Evolutionary conservation across 768 basidiomycete species (phyloP), one percentile per base, ranked within the genome.

Genomic region (Hydnum rufescens): DNA sequence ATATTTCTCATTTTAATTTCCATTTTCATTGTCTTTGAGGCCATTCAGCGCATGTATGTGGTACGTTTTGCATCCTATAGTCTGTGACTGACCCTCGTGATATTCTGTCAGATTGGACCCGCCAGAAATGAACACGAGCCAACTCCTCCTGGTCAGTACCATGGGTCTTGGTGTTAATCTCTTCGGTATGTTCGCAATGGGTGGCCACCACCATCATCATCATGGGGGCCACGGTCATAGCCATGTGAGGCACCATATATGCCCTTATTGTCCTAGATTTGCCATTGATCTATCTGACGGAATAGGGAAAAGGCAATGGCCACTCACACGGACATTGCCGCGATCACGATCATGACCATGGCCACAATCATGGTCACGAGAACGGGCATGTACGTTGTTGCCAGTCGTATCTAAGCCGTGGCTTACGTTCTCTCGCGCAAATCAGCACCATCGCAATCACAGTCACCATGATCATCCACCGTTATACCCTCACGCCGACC

Each of bases 131-230:
- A 92, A 88, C 59, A 95, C 90, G 2, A 83, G 75, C 56, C 93
- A 96, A 61, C 71, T 99, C 0, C 65, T 99, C 36, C 70, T 95
- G 1, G 83, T 99, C 50, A 93, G 88, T 56, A 75, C 80, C 3
- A 64, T 96, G 26, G 95, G 95, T 4, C 69, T 99, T 5, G 88
- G 72, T 1, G 89, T 99, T 46, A 99, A 99, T 64, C 67, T 99
- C 19, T 97, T 96, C 59, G 95, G 95, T 32, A 95, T 99, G 89
- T 86, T 90, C 62, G 95, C 95, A 1, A 99, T 95, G 73, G 95
- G 95, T 3, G 90, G 89, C 3, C 88, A 92, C 63, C 81, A 83
- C 62, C 85, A 87, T 57, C 70, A 72, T 55, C 58, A 65, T 2
- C 52, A 50, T 42, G 18, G 26, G 6, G 48, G 48, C 8, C 57